Percentiles rank a stretch among this genome's conserved stretches.
Conservation (phyloP, 768 basidiomycete species). For the Hysterangium stoloniferum region DNA sequence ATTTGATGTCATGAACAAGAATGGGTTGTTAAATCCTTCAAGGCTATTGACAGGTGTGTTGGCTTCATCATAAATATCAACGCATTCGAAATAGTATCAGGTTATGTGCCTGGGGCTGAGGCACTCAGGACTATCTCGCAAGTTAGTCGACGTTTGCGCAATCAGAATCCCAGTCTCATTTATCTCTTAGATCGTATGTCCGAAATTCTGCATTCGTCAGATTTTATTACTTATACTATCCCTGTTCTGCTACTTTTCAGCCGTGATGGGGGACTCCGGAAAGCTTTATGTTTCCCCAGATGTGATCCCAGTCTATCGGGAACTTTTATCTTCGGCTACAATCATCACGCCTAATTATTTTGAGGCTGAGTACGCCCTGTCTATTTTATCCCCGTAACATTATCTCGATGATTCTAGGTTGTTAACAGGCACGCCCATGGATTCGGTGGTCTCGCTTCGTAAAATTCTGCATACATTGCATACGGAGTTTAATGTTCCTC, state of each 20-base stretch:
- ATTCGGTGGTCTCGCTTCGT: conserved; percentile 57
- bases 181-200: conserved; percentile 89
- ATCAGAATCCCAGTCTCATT: conserved; percentile 50
- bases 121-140: conserved; percentile 59
- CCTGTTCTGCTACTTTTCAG: conserved; percentile 32
- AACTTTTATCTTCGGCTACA: conserved; percentile 73
- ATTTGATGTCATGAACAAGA: conserved; percentile 64
- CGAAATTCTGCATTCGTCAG: neutral
- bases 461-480: conserved; percentile 70
- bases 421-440: conserved; percentile 65
- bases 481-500: conserved; percentile 61
- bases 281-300: conserved; percentile 81
- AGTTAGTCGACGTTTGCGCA: conserved; percentile 53
- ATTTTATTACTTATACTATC: neutral
- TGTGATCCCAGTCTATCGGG: conserved; percentile 80
- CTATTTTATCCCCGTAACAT: conserved; percentile 4
- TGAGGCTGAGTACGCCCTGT: conserved; percentile 75
- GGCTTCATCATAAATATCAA: neutral
- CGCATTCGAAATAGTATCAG: conserved; percentile 27
- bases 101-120: conserved; percentile 84
- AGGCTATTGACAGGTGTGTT: conserved; percentile 71
- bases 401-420: conserved; percentile 38
- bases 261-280: conserved; percentile 92
- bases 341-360: conserved; percentile 98
- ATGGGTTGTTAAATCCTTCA: conserved; percentile 64